Percentiles rank a stretch among this genome's conserved stretches.
Conservation (phyloP, 805 yeast species). For the Starmerella tilneyi region DNA sequence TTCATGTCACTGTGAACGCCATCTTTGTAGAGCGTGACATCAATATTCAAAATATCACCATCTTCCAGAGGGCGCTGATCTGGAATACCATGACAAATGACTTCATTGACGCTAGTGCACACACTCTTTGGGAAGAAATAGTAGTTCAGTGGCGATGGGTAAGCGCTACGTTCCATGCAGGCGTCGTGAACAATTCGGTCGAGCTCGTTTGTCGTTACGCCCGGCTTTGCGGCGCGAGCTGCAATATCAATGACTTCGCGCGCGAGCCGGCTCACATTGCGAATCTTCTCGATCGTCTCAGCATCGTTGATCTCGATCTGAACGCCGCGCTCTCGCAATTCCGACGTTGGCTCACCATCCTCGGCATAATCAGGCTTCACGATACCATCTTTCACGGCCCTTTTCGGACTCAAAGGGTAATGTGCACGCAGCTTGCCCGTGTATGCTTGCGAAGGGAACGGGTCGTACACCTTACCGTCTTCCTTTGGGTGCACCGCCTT, state of each 20-base stretch:
- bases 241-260: slow-evolving; percentile 86
- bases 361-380: slow-evolving; percentile 73
- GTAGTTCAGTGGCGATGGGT: slow-evolving; percentile 92
- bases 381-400: slow-evolving; percentile 62
- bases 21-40: slow-evolving; percentile 70
- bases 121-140: slow-evolving; percentile 85
- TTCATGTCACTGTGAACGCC: slow-evolving; percentile 93
- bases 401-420: slow-evolving; percentile 70
- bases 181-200: slow-evolving; percentile 81
- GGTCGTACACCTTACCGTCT: slow-evolving; percentile 53
- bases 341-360: slow-evolving; percentile 69
- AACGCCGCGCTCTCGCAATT: slow-evolving; percentile 47
- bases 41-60: slow-evolving; percentile 90
- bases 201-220: slow-evolving; percentile 85
- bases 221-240: slow-evolving; percentile 74
- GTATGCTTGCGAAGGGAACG: slow-evolving; percentile 70
- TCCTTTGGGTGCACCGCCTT: slow-evolving; percentile 56
- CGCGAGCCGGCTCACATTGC: slow-evolving; percentile 63
- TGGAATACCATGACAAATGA: slow-evolving; percentile 95
- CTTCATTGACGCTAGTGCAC: slow-evolving; percentile 90
- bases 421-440: slow-evolving; percentile 66
- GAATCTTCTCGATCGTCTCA: slow-evolving; percentile 64
- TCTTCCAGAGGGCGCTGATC: slow-evolving; percentile 78
- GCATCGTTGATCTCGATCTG: slow-evolving; percentile 53
- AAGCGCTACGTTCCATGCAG: slow-evolving; percentile 76